Evolutionary conservation across 331 rosid genomes (phyloP), one percentile per base, ranked within the genome.

Genomic region (Pyracantha coccinea): DNA sequence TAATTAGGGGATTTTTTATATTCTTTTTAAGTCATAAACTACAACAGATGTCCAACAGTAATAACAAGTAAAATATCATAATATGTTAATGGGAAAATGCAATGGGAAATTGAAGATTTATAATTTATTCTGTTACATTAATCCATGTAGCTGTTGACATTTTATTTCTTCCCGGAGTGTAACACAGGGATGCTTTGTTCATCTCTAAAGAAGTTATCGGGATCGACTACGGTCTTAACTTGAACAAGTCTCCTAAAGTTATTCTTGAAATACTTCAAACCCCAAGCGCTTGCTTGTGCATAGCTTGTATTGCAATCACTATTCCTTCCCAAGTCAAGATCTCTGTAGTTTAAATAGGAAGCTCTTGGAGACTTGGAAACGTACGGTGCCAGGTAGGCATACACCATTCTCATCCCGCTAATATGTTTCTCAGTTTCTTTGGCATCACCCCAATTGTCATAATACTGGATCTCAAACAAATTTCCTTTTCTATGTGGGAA

Each of bases 341-440:
- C 86, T 35, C 86, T 79, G 15, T 83, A 79, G 35, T 83, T 83
- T 50, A 79, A 47, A 68, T 76, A 83, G 7, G 82, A 82, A 16
- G 38, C 73, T 77, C 84, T 76, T 47, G 87, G 87, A 33, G 53
- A 52, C 24, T 76, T 79, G 0, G 87, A 76, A 57, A 83, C 84
- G 47, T 72, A 68, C 10, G 79, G 72, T 24, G 72, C 54, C 84
- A 83, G 73, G 59, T 52, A 76, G 33, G 28, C n/a, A 12, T 83
- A 79, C 64, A 73, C 23, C 38, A 38, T 68, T 47, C 78, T 83
- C 11, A 69, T 71, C 81, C 78, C 79, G 25, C 23, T 29, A 5
- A 79, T 17, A 10, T 75, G 68, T 60, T 59, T 33, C 15, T 79
- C 58, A 4, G 68, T 69, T 59, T 41, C 77, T 25, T 31, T 47